These are phyloP conservation scores for Jaapia argillacea DNA, from an alignment of 768 basidiomycete genomes.

Conservation along the genomic window DNA sequence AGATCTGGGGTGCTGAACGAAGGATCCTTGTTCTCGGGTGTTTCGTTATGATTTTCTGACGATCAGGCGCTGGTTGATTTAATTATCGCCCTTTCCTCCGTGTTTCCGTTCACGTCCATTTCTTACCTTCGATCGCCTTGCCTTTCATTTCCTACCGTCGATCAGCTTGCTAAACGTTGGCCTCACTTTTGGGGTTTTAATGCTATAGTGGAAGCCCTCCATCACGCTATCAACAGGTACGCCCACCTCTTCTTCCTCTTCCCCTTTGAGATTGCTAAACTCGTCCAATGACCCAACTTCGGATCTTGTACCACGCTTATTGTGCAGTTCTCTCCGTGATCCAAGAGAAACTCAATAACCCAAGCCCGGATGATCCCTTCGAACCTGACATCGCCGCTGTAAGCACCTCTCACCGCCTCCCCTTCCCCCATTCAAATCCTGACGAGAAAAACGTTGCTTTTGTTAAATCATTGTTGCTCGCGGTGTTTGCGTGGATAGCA, in stretches of 20 bases:
- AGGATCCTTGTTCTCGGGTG: too few relatives aligned
- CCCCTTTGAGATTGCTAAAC: background rate
- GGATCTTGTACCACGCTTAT: too few relatives aligned
- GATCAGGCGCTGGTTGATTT: too few relatives aligned
- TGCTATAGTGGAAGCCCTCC: conserved; percentile 88
- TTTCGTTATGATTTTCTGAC: too few relatives aligned
- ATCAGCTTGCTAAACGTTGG: too few relatives aligned
- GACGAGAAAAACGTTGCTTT: background rate
- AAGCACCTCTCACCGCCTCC: conserved; percentile 13
- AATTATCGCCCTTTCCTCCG: too few relatives aligned
- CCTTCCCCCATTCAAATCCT: background rate
- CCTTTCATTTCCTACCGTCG: too few relatives aligned
- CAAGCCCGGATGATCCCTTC: conserved; percentile 81
- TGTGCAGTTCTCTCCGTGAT: conserved; percentile 59
- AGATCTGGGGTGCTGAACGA: too few relatives aligned
- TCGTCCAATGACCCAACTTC: background rate
- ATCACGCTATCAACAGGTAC: conserved; percentile 62
- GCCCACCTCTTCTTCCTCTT: conserved; percentile 7
- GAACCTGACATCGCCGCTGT: conserved; percentile 83
- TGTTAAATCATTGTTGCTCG: background rate
- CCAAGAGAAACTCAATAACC: conserved; percentile 82
- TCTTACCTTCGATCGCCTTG: too few relatives aligned
- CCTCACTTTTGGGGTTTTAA: too few relatives aligned
- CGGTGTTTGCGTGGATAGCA: conserved; percentile 29
- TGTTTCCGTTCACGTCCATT: too few relatives aligned